A percentile compares a stretch with the other conserved stretches of the same genome.
Conservation (phyloP, 176 grass and related monocot genomes). For the Tillandsia fasciculata region DNA sequence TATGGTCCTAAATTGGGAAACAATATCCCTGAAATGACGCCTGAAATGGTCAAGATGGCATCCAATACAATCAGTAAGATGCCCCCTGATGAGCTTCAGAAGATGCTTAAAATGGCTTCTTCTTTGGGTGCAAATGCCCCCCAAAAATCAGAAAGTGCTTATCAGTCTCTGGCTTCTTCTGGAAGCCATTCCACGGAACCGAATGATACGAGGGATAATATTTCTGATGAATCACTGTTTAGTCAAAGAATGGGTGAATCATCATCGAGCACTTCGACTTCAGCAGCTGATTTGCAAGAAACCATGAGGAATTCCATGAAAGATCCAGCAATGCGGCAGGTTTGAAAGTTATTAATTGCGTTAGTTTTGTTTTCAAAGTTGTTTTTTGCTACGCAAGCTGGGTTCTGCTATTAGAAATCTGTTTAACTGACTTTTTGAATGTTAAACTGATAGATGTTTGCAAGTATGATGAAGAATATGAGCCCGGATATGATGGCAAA, state of each 20-base stretch:
- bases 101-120: slow-evolving; percentile 63
- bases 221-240: slow-evolving; percentile 22
- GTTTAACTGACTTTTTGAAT: background rate
- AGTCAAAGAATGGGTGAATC: slow-evolving; percentile 37
- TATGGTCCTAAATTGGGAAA: slow-evolving; percentile 45
- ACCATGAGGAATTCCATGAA: slow-evolving; percentile 74
- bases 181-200: background rate
- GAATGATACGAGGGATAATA: slow-evolving; percentile 8
- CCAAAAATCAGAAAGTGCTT: slow-evolving; percentile 24
- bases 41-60: slow-evolving; percentile 86
- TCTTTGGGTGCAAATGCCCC: slow-evolving; percentile 37
- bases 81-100: slow-evolving; percentile 78
- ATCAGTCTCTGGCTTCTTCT: slow-evolving; percentile 15
- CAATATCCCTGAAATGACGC: slow-evolving; percentile 80
- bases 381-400: background rate
- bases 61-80: slow-evolving; percentile 77
- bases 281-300: slow-evolving; percentile 61
- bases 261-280: slow-evolving; percentile 29
- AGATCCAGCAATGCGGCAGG: slow-evolving; percentile 94
- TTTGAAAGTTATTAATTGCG: slow-evolving; percentile 4
- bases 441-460: slow-evolving; percentile 62
- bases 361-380: background rate
- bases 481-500: slow-evolving; percentile 95
- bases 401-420: background rate
- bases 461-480: slow-evolving; percentile 95